Evolutionary conservation across 208 protist genomes (phyloP), one percentile per base, ranked within the genome.

Genomic region (Naegleria fowleri): DNA sequence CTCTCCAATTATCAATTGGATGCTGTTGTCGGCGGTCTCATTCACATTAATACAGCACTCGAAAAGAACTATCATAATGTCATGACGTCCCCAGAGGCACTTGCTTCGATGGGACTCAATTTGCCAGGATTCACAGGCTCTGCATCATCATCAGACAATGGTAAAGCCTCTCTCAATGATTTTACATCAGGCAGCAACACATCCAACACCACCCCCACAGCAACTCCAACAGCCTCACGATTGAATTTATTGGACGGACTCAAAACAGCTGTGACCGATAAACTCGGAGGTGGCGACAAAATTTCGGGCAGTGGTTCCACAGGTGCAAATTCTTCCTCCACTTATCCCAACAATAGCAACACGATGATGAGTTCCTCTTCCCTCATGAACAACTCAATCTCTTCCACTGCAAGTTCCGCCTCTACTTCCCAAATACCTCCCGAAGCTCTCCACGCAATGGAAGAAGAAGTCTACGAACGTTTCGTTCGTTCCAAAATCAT

Each of bases 401-500:
- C 9, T 58, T 5, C 9, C 5, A 15, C 15, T 58, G 51, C 9
- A n/a, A 15, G 51, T 19, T 19, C 9, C 15, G 51, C 9, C 5
- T 5, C 15, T 58, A 15, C 19, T 67, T 67, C 55, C 3, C 55
- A 67, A 67, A 67, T 67, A 1, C 55, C 55, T 22, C 55, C 55
- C 22, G 55, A 67, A 79, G 9, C 67, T 79, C 67, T 79, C n/a
- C 67, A 79, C 9, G 67, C 67, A 1, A 33, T 58, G 5, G 43
- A 88, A 29, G 85, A 88, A 38, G 85, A 88, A 29, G 16, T 58
- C 13, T 38, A 55, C 22, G 39, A 51, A 33, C 39, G 85, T 58
- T 88, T 39, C 41, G 38, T 88, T 36, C 39, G 85, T 33, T 58
- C 41, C 9, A 88, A 88, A 88, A 88, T 88, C 41, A 88, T 88